Evolutionary conservation across 2,329 filamentous ascomycete species (phyloP), one percentile per base, ranked within the genome.

Genomic region (Daldinia eschscholtzii): DNA sequence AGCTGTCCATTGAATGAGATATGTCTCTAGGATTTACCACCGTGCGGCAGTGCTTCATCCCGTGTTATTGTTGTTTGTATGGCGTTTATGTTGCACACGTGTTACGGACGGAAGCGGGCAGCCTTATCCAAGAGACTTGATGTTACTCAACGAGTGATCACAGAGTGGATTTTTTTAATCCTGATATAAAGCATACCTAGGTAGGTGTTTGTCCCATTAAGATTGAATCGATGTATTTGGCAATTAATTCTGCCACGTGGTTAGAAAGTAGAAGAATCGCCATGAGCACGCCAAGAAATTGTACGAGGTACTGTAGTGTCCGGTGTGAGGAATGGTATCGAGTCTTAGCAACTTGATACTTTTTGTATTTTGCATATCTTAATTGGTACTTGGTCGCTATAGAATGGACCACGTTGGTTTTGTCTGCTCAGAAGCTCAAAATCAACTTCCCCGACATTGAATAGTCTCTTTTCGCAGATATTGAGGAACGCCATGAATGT

Each of bases 401-500:
- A 92, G 74, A 92, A 92, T 4, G 90, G 90, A 0, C 90, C 90
- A 23, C 80, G 77, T 75, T 92, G 89, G 66, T 80, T 73, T 6
- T 74, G 72, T 26, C 75, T 75, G 4, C 74, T 66, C 13, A 79
- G 79, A 23, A 86, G 78, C 0, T 77, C 75, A 65, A 84, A 88
- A 1, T 77, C 72, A 28, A 87, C 70, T 42, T 83, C 78, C 50
- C 80, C 75, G 18, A 88, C 79, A 13, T 64, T 73, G 71, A 87
- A 83, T 0, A 77, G 77, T 10, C 78, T 83, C 77, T 79, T 79
- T 80, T 83, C 79, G 78, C 91, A 92, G 57, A 83, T 85, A 26
- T 84, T 80, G 68, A 88, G 75, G 76, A 94, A 94, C 5, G 82
- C 82, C 68, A 87, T 83, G 74, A 92, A 92, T 0, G 92, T 94